phyloP scores from a whole-genome alignment of 129 eudicot species.

The Pulicaria dysenterica region DNA sequence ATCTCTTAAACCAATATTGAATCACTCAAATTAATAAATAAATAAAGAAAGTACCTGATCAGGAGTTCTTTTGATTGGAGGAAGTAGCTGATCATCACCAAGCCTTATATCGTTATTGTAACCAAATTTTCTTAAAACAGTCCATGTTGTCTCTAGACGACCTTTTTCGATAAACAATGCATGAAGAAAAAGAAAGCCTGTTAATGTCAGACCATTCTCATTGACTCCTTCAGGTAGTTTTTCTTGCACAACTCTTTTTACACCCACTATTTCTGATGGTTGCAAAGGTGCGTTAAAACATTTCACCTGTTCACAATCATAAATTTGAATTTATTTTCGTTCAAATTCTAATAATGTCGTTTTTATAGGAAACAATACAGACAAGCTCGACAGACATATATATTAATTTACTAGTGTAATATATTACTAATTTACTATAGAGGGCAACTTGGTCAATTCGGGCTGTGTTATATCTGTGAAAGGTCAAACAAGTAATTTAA shows the following conservation, averaged over 20 bases:
- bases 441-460: background rate
- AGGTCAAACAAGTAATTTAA: background rate
- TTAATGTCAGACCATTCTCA: constrained; percentile 82
- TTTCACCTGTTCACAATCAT: constrained; percentile 58
- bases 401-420: background rate
- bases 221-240: constrained; percentile 86
- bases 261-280: constrained; percentile 88
- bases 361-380: constrained; percentile 6
- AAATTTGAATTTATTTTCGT: background rate
- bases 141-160: constrained; percentile 94
- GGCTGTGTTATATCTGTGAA: background rate
- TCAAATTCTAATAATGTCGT: constrained; percentile 9
- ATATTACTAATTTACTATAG: constrained; percentile 14
- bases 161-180: constrained; percentile 95
- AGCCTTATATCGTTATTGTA: constrained; percentile 91
- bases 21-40: background rate
- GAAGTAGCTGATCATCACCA: constrained; percentile 62
- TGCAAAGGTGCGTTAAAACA: constrained; percentile 98
- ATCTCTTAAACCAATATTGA: constrained; percentile 1
- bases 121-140: constrained; percentile 89
- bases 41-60: constrained; percentile 66
- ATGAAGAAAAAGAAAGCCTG: constrained; percentile 91
- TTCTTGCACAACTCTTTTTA: constrained; percentile 94
- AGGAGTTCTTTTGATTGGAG: constrained; percentile 70
- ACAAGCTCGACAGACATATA: background rate